phyloP scores from a whole-genome alignment of 176 grass and related monocot species.

The barley (Hordeum vulgare) region DNA sequence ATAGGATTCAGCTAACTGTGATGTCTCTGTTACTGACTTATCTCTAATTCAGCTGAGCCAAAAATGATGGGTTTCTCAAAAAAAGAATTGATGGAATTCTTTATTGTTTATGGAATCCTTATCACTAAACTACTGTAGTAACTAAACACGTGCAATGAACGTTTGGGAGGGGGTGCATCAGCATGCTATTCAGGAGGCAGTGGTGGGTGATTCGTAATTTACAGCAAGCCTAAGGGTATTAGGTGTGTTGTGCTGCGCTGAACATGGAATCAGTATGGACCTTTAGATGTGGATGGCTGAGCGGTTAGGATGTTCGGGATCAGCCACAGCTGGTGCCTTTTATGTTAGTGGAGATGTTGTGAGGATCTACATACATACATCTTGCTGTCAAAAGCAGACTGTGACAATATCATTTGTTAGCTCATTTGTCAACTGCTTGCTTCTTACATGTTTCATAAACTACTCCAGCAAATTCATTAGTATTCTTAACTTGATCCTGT shows the following conservation, averaged over 20 bases:
- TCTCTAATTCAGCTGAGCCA: background rate
- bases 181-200: background rate
- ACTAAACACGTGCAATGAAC: background rate
- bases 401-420: background rate
- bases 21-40: background rate
- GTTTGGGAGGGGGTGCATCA: background rate
- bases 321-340: background rate
- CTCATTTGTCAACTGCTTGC: constrained; percentile 8
- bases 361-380: background rate
- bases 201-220: background rate
- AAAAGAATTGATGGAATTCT: no score
- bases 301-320: background rate
- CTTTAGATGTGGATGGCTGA: background rate
- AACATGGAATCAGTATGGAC: background rate
- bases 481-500: background rate
- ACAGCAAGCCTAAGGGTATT: background rate
- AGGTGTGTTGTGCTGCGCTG: background rate
- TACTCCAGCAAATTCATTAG: background rate
- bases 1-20: background rate
- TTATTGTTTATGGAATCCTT: background rate
- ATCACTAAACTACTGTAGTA: background rate
- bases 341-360: background rate
- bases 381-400: background rate
- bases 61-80: no score
- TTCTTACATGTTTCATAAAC: constrained; percentile 19